A percentile compares a stretch with the other conserved stretches of the same genome.
Evolutionary conservation across 1,139 yeast species (phyloP).

Genomic region (Yamadazyma sp.): DNA sequence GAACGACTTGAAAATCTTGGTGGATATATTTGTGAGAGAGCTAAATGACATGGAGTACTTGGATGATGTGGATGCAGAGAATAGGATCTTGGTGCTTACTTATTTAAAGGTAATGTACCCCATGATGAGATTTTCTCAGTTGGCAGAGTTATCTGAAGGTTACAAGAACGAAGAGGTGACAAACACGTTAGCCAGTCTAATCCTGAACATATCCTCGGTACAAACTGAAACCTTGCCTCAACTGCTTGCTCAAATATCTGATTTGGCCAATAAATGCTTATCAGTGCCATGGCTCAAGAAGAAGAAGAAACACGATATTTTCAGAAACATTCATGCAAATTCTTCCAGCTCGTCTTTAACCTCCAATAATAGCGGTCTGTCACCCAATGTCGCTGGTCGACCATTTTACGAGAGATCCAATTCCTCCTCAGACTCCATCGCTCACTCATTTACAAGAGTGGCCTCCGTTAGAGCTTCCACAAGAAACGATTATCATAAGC

Average conservation of each 20-base stretch:
- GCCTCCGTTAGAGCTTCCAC: slow-evolving; percentile 41
- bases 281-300: slow-evolving; percentile 54
- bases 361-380: slow-evolving; percentile 4
- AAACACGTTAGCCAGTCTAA: slow-evolving; percentile 50
- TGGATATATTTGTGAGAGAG: slow-evolving; percentile 84
- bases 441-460: slow-evolving; percentile 28
- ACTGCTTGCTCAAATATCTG: slow-evolving; percentile 46
- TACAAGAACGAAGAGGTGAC: slow-evolving; percentile 61
- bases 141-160: slow-evolving; percentile 42
- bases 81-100: slow-evolving; percentile 59
- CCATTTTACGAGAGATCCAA: slow-evolving; percentile 9
- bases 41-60: slow-evolving; percentile 58
- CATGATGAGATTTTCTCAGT: slow-evolving; percentile 64
- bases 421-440: slow-evolving; percentile 26
- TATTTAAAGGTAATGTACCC: slow-evolving; percentile 78
- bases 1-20: slow-evolving; percentile 81
- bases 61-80: slow-evolving; percentile 47
- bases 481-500: slow-evolving; percentile 38
- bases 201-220: slow-evolving; percentile 25
- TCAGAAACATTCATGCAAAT: slow-evolving; percentile 4
- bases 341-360: slow-evolving; percentile 11
- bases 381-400: slow-evolving; percentile 1
- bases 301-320: slow-evolving; percentile 8
- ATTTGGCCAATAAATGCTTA: slow-evolving; percentile 64
- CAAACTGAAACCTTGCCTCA: slow-evolving; percentile 7